These are phyloP conservation scores for Silene noctiflora DNA, from an alignment of 179 eudicot species.

Conservation along the genomic window DNA sequence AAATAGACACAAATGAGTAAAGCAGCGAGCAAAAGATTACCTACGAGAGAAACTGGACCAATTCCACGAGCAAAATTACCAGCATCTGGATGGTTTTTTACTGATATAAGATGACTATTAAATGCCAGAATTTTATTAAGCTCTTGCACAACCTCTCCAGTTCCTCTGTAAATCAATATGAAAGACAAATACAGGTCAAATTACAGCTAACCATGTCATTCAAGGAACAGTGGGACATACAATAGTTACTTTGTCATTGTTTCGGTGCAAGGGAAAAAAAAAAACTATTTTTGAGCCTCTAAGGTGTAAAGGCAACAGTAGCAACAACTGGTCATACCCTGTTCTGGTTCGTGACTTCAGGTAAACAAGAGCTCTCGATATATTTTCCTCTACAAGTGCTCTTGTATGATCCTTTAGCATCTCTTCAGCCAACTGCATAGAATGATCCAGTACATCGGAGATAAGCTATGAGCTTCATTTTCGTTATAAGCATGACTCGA, in stretches of 20 bases:
- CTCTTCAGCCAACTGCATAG: slow-evolving; percentile 74
- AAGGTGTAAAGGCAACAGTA: slow-evolving; percentile 4
- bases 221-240: not conserved
- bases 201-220: slow-evolving; percentile 1
- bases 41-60: slow-evolving; percentile 75
- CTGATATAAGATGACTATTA: slow-evolving; percentile 56
- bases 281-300: not conserved
- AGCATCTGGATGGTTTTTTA: slow-evolving; percentile 70
- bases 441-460: slow-evolving; percentile 15
- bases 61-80: slow-evolving; percentile 71
- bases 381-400: slow-evolving; percentile 73
- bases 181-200: slow-evolving; percentile 11
- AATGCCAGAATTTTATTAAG: slow-evolving; percentile 64
- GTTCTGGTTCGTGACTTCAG: slow-evolving; percentile 70
- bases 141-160: slow-evolving; percentile 57
- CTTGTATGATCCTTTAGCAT: slow-evolving; percentile 77
- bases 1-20: slow-evolving; percentile 11
- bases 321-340: slow-evolving; percentile 43
- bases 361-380: slow-evolving; percentile 53
- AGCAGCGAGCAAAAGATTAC: slow-evolving; percentile 34
- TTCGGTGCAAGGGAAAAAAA: not conserved
- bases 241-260: not conserved
- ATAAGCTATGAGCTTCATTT: slow-evolving; percentile 37
- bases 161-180: slow-evolving; percentile 45
- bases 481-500: not conserved